phyloP scores from a whole-genome alignment of 108 stramenopile genomes.

The Stephanodiscus triporus region DNA sequence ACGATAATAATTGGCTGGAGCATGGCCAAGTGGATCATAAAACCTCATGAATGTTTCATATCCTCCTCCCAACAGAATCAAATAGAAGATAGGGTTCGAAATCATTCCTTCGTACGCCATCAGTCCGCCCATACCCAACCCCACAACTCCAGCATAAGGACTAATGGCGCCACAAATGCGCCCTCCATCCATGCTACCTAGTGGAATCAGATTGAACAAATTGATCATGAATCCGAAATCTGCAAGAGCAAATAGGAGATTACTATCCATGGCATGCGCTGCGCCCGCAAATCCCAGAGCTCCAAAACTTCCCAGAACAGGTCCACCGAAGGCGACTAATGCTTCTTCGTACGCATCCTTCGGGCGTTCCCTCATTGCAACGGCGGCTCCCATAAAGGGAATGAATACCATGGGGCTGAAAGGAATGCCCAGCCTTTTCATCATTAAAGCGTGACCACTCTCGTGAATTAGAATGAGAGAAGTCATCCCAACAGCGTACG shows the following conservation, averaged over 20 bases:
- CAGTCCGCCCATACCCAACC: constrained; percentile 77
- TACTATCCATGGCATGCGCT: constrained; percentile 74
- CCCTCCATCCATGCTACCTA: constrained; percentile 93
- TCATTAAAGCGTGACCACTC: constrained; percentile 82
- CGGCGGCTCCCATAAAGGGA: constrained; percentile 93
- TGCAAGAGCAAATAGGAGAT: constrained; percentile 86
- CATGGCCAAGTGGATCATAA: constrained; percentile 60
- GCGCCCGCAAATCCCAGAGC: constrained; percentile 76
- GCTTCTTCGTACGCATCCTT: constrained; percentile 89
- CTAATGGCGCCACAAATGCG: constrained; percentile 85
- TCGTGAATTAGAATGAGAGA: constrained; percentile 90
- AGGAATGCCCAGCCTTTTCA: constrained; percentile 80
- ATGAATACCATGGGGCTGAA: constrained; percentile 92
- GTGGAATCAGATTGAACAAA: constrained; percentile 91
- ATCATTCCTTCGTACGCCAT: constrained; percentile 76
- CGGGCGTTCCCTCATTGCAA: constrained; percentile 84
- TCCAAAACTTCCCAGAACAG: constrained; percentile 80
- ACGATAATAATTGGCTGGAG: constrained; percentile 77
- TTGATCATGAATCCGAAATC: constrained; percentile 98
- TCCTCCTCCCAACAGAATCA: constrained; percentile 82
- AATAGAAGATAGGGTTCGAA: constrained; percentile 89
- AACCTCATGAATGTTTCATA: constrained; percentile 84
- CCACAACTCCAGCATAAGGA: constrained; percentile 79
- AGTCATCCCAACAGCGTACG: constrained; percentile 92
- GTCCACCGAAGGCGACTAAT: constrained; percentile 91